Base-by-base conservation (phyloP, 305 asterid genomes). In the Coffea humblotiana region DNA sequence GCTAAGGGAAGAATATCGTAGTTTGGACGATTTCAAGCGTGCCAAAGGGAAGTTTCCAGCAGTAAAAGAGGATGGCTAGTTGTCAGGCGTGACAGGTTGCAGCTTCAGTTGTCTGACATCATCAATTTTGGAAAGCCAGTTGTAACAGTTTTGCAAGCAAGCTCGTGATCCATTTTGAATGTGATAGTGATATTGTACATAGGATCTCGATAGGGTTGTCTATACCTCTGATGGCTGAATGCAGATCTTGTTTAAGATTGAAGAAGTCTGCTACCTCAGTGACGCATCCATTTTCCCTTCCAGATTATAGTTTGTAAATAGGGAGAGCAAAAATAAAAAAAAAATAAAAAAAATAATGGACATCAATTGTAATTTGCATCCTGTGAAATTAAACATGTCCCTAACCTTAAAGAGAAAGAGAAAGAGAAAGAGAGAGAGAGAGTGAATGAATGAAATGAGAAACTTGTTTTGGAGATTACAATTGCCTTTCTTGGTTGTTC, bases 11-110 rank as follows among this genome's bases (percentile, higher is more conserved):
- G 93, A 92, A 78, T 94, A 85, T 27, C 86, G 89, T 43, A 90
- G 86, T 77, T 72, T 91, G 87, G 91, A 85, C 27, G 96, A 91
- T 90, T 94, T 94, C 91, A 87, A 72, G 65, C 90, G 88, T 9
- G 86, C 86, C 75, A 90, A 84, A 85, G 88, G 86, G 82, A 86
- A 80, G 86, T 82, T 83, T 73, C 82, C 84, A 19, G 27, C 87
- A 21, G n/a, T 49, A 4, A 80, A 76, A 70, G 91, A 82, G 63
- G 89, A 70, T 72, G 77, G 78, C 16, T 78, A 81, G 80, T 8
- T 51, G 49, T 29, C 35, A 48, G 21, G 54, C 43, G 35, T 47
- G 67, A 40, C 40, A 23, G 69, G 1, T 11, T 47, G 25, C 66
- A 32, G 19, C 51, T 18, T 61, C 68, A 23, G 51, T 70, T 54